These are phyloP conservation scores for Parafenestella ontariensis DNA, from an alignment of 2,329 filamentous ascomycete species.

Conservation along the genomic window DNA sequence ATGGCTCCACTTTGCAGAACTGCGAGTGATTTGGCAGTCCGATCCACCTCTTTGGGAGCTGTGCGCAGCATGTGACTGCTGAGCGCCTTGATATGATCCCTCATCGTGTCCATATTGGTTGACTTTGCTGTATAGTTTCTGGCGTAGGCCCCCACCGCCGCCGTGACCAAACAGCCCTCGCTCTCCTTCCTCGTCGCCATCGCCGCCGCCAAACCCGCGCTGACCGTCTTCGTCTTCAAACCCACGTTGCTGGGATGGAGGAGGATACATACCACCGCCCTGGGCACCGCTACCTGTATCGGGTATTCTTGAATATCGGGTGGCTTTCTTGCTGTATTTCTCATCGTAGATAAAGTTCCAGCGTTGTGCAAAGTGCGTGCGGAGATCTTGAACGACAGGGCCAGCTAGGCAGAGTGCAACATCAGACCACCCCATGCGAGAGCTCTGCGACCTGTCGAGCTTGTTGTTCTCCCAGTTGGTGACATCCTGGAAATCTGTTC, in stretches of 20 bases:
- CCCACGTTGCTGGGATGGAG: constrained; percentile 41
- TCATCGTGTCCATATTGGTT: constrained; percentile 28
- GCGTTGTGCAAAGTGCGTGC: constrained; percentile 79
- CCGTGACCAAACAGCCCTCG: constrained; percentile 42
- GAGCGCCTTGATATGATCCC: constrained; percentile 14
- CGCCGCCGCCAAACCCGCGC: constrained; percentile 44
- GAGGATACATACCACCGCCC: constrained; percentile 52
- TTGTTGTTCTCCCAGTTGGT: constrained; percentile 85
- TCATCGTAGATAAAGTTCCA: constrained; percentile 91
- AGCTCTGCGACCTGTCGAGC: constrained; percentile 77
- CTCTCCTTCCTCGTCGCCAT: constrained; percentile 32
- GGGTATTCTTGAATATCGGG: constrained; percentile 54
- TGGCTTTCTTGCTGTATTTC: constrained; percentile 73
- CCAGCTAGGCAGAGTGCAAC: constrained; percentile 79
- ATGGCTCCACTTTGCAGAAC: constrained; percentile 64
- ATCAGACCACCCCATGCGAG: constrained; percentile 93
- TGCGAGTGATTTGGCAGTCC: constrained; percentile 49
- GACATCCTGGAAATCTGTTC: constrained; percentile 74
- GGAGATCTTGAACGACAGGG: constrained; percentile 75
- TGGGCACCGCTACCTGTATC: constrained; percentile 40
- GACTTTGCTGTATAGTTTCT: constrained; percentile 37
- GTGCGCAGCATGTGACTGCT: constrained; percentile 42
- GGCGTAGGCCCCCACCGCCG: constrained; percentile 29
- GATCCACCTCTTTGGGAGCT: constrained; percentile 36
- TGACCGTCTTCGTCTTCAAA: constrained; percentile 46